Evolutionary conservation across 306 rosid genomes (phyloP), one percentile per base, ranked within the genome.

Genomic region (Morella rubra): DNA sequence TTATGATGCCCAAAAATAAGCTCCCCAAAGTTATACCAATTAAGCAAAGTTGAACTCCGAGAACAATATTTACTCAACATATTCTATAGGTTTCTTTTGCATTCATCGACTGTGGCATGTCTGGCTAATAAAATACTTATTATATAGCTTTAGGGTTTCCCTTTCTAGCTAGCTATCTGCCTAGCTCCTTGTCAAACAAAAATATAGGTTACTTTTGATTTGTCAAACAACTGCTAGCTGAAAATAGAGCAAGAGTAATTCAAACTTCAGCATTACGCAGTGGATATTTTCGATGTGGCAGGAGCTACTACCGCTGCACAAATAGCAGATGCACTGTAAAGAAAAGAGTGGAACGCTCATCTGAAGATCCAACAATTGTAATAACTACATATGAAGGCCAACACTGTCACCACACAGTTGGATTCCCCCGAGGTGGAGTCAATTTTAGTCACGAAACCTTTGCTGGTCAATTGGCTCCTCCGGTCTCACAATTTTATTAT

Each of bases 251-350:
- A 32, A 32, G 3, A 32, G 37, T 32, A 32, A 32, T 2, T 32
- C 37, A 32, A 66, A 44, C n/a, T 18, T 16, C 16, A 66, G 24
- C 24, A 32, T 61, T 16, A 66, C 14, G 19, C 65, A 62, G 46
- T 37, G 40, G 71, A 66, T 41, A 5, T 8, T 66, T 65, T 42
- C 50, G 20, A 10, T 42, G 24, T 66, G 71, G 44, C 93, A 93
- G 99, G 87, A 92, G 99, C 87, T 96, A 96, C 85, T 96, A 96
- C 69, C 92, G 99, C 27, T 96, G 99, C 89, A 96, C 99, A 73
- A 96, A 96, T 81, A 89, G 92, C 86, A 96, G 93, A 86, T 96
- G 99, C 91, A 91, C 88, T 0, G 99, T 96, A 77, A 96, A 96
- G 90, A 96, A 96, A 84, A 86, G 99, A 69, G 99, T 96, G 15